Evolutionary conservation across 2,329 filamentous ascomycete species (phyloP), one percentile per base, ranked within the genome.

Genomic region (Colletotrichum filicis): DNA sequence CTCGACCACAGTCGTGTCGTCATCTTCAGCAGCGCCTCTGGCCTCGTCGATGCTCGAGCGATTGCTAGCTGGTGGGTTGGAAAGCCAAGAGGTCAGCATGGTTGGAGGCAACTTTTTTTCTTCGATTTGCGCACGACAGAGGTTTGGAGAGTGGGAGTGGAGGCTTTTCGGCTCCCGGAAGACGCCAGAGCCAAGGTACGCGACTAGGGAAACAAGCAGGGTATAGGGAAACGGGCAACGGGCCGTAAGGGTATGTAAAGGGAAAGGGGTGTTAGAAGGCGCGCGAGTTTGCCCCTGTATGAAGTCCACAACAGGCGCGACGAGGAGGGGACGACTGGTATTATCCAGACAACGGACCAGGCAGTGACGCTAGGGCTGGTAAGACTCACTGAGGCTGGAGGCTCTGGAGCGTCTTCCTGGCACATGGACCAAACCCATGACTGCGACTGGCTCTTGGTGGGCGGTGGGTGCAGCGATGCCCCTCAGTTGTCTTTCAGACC

Each of bases 1-100:
- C 85, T 97, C 95, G 79, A 98, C 92, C 74, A 96, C 89, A 70
- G 91, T 92, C 80, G 95, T 95, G 79, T 97, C 94, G 76, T 90
- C 88, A 78, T 95, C 92, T 74, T 86, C 84, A 73, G 83, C 82
- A 12, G 84, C 86, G 74, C 77, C 82, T 74, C 80, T 80, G 70
- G 77, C 79, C 28, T 91, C 91, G 70, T 93, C 91, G 76, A 82
- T 83, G 5, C 92, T 92, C 58, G 89, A 90, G 76, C 83, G 83
- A 77, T 82, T 84, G 79, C 85, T 86, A 86, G 79, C 76, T 76
- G 80, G 78, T 80, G 79, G 76, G 53, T 74, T 72, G 53, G 79
- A 76, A 77, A 82, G 82, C 83, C 84, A 86, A 78, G 61, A 64
- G 75, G 83, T 85, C 77, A 86, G 83, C 82, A 85, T 86, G 75